phyloP scores from a whole-genome alignment of 495 filamentous ascomycete species.

The Trichocladium uniseriatum region DNA sequence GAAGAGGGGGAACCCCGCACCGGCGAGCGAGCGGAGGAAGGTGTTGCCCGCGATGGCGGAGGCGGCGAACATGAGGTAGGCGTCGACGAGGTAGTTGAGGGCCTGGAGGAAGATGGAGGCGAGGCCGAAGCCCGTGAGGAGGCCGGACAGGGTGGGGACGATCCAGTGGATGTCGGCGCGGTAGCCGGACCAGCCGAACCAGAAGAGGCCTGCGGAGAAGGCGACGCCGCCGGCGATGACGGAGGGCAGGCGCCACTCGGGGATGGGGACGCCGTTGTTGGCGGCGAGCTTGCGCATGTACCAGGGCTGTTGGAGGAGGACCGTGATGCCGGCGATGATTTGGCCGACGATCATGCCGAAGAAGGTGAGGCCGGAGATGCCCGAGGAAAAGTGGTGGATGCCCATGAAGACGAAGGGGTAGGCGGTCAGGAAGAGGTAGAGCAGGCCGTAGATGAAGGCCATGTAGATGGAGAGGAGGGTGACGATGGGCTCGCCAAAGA shows the following conservation, averaged over 20 bases:
- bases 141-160: slow-evolving; percentile 64
- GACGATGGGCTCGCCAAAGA: slow-evolving; percentile 75
- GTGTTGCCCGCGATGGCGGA: slow-evolving; percentile 87
- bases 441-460: slow-evolving; percentile 68
- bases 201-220: slow-evolving; percentile 72
- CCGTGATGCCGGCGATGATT: slow-evolving; percentile 54
- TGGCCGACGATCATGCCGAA: slow-evolving; percentile 74
- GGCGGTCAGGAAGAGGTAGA: slow-evolving; percentile 75
- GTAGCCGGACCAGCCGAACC: slow-evolving; percentile 79
- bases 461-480: slow-evolving; percentile 67
- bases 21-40: slow-evolving; percentile 69
- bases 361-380: slow-evolving; percentile 65
- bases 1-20: slow-evolving; percentile 77
- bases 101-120: slow-evolving; percentile 76
- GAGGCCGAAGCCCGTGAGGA: slow-evolving; percentile 50
- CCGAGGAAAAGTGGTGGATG: slow-evolving; percentile 57
- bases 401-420: slow-evolving; percentile 72
- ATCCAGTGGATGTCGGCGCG: slow-evolving; percentile 64
- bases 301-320: slow-evolving; percentile 56
- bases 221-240: slow-evolving; percentile 66
- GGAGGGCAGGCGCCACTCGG: slow-evolving; percentile 78
- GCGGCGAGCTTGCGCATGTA: slow-evolving; percentile 61
- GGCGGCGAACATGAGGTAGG: slow-evolving; percentile 82
- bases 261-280: slow-evolving; percentile 64
- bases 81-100: slow-evolving; percentile 80